Conservation (phyloP, 140 eudicot genomes). For the Ambrosia hybrid region DNA sequence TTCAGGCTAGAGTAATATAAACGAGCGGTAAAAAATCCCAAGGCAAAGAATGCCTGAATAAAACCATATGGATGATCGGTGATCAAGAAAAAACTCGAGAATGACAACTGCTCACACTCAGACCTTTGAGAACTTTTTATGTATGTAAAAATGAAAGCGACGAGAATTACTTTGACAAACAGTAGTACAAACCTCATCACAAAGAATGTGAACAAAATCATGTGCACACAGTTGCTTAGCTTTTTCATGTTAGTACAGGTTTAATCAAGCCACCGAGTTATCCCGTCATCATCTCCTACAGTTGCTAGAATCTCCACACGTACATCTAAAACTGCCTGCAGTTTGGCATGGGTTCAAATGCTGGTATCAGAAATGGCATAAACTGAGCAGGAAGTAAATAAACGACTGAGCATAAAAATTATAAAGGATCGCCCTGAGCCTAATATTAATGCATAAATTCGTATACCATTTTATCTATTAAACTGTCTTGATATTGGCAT, state of each 20-base stretch:
- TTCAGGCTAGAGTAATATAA: background rate
- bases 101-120: slow-evolving; percentile 1
- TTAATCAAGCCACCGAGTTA: slow-evolving; percentile 90
- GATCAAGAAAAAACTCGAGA: background rate
- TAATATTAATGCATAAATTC: too few relatives aligned
- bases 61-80: background rate
- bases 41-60: slow-evolving; percentile 16
- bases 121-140: background rate
- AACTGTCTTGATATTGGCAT: too few relatives aligned
- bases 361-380: background rate
- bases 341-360: slow-evolving; percentile 12
- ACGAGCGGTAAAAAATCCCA: background rate
- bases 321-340: slow-evolving; percentile 90
- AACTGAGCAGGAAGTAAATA: too few relatives aligned
- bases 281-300: slow-evolving; percentile 78
- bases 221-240: slow-evolving; percentile 22
- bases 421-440: background rate
- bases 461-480: too few relatives aligned
- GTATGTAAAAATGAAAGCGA: slow-evolving; percentile 9
- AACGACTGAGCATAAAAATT: background rate
- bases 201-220: slow-evolving; percentile 14
- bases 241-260: slow-evolving; percentile 15
- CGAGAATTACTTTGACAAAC: slow-evolving; percentile 1
- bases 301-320: slow-evolving; percentile 80
- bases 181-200: slow-evolving; percentile 21